Evolutionary conservation across 164 flowering plant genomes (phyloP).

Genomic region (Magnolia sinica): DNA sequence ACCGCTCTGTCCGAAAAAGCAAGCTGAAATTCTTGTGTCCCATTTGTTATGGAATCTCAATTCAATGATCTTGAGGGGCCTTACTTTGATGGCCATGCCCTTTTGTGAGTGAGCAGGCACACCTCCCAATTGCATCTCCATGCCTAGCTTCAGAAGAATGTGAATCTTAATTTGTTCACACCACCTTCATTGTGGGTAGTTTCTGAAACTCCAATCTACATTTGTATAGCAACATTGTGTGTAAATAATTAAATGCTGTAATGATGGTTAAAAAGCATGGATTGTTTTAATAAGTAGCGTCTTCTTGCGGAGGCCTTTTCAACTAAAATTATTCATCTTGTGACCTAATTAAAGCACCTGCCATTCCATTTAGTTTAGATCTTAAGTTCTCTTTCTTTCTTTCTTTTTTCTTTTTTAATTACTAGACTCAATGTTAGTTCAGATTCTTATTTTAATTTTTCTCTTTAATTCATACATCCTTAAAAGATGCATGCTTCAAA

Average conservation of each 20-base stretch:
- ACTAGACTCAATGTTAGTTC: no score
- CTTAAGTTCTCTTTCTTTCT: no score
- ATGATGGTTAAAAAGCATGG: no score
- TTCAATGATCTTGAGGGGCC: neutral
- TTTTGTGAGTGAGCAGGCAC: neutral
- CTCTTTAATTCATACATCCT: no score
- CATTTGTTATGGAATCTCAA: neutral
- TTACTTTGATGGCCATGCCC: neutral
- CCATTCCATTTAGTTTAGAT: no score
- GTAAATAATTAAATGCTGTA: neutral
- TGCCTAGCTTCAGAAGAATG: neutral
- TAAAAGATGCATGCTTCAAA: no score
- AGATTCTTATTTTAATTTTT: no score
- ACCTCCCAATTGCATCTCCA: neutral
- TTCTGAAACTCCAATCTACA: neutral
- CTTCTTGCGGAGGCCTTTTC: no score
- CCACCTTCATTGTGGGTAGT: neutral
- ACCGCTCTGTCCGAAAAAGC: constrained; percentile 45
- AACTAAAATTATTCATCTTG: no score
- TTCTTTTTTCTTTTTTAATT: no score
- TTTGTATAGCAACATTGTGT: neutral
- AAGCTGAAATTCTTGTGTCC: constrained; percentile 24
- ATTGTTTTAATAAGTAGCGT: no score
- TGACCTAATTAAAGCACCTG: no score
- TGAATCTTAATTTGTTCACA: neutral